Base-by-base conservation (phyloP, 2,329 filamentous ascomycete genomes). In the Plectosphaerella plurivora region DNA sequence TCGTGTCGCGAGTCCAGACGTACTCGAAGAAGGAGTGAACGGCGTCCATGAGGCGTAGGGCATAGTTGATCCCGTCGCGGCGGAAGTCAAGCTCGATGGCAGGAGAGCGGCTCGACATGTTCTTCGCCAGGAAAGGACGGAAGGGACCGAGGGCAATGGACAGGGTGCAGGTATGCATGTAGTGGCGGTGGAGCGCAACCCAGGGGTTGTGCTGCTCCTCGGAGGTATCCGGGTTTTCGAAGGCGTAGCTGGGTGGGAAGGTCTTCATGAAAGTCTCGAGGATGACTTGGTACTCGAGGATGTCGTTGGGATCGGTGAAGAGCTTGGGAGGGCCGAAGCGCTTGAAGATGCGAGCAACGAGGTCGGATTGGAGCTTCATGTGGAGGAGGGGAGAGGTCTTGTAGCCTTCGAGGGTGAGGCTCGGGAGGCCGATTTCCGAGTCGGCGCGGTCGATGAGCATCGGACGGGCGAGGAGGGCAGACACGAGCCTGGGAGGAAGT, bases 121-220 rank as follows among this genome's bases (percentile, higher is more conserved):
- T 58, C 44, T 66, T 69, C 2, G 71, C 71, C n/a, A 81, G 67
- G 55, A 70, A 77, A 1, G 68, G 60, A 52, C 78, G 73, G 11
- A 78, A 60, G 9, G 75, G 73, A 45, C 74, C 65, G 18, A 49
- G 47, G 18, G 47, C 37, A 35, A 49, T 39, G 22, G 47, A 49
- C 20, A 49, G 37, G 28, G 47, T 39, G 12, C 36, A 41, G 15
- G 67, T 72, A 47, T 75, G 72, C 3, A 80, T 57, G 51, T 76
- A 70, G 45, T 68, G 65, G 8, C 77, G 72, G 49, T 81, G 77
- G 33, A 75, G 64, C 2, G 70, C 61, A 16, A 77, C 69, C 61
- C 75, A 77, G 1, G 68, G 66, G 52, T 73, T 64, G 4, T 62
- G 56, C 5, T 59, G 55, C 52, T 81, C 77, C 42, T 71, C 63